Evolutionary conservation across 345 rosid genomes (phyloP).

Genomic region (Acer saccharum): DNA sequence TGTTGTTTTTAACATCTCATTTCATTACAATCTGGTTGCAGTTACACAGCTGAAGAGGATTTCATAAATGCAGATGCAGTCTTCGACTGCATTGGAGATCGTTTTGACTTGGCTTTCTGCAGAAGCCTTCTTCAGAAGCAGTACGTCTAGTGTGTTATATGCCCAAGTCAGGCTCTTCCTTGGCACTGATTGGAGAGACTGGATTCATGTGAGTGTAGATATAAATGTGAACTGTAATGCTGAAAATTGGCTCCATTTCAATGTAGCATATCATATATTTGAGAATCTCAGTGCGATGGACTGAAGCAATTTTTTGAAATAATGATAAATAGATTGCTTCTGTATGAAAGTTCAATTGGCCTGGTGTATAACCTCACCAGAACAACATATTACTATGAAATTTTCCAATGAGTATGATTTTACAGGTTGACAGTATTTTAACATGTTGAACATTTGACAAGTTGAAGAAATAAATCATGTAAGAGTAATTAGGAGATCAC

Average conservation of each 20-base stretch:
- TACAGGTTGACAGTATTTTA: too few species aligned
- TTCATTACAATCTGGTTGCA: conserved; percentile 29
- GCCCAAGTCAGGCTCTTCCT: neutral
- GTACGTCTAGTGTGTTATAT: conserved; percentile 31
- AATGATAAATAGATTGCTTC: neutral
- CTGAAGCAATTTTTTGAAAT: neutral
- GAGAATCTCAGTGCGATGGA: neutral
- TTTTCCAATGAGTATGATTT: too few species aligned
- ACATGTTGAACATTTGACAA: neutral
- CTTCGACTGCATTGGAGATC: conserved; percentile 93
- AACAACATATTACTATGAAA: neutral
- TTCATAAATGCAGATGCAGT: conserved; percentile 86
- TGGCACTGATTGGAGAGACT: neutral
- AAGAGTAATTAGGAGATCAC: neutral
- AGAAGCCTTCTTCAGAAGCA: conserved; percentile 81
- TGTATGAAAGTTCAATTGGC: neutral
- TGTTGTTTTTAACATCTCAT: too few species aligned
- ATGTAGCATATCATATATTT: neutral
- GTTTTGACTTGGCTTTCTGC: conserved; percentile 79
- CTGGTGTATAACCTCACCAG: neutral
- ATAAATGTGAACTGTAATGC: neutral
- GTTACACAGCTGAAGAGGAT: conserved; percentile 91
- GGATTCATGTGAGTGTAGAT: neutral
- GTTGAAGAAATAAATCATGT: too few species aligned
- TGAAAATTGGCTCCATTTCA: conserved; percentile 1